Conservation (phyloP, 495 filamentous ascomycete genomes). For the Penicillium ucsense region DNA sequence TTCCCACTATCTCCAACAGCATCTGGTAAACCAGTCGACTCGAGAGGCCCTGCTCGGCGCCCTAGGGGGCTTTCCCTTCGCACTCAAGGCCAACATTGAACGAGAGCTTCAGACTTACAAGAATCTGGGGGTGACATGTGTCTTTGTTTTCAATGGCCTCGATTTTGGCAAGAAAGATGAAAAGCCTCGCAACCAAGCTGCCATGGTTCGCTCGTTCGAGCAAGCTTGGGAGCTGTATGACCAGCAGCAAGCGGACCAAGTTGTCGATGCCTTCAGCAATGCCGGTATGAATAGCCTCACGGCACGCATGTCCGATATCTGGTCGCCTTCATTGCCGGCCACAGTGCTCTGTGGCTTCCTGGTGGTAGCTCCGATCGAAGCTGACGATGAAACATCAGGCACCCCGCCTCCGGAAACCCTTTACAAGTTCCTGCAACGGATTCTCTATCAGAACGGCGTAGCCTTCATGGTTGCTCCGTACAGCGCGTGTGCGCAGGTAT, state of each 20-base stretch:
- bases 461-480: conserved; percentile 85
- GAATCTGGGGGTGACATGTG: conserved; percentile 49
- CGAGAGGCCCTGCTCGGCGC: conserved; percentile 84
- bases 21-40: conserved; percentile 55
- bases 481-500: conserved; percentile 79
- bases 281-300: conserved; percentile 49
- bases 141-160: conserved; percentile 88
- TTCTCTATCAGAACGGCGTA: conserved; percentile 57
- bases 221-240: conserved; percentile 84
- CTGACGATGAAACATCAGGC: conserved; percentile 31
- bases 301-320: neutral
- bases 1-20: conserved; percentile 69
- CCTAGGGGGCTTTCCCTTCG: conserved; percentile 80
- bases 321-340: neutral
- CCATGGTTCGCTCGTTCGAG: conserved; percentile 38
- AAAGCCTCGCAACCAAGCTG: conserved; percentile 38
- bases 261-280: conserved; percentile 72
- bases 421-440: conserved; percentile 64
- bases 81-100: conserved; percentile 58
- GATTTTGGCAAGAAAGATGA: conserved; percentile 62
- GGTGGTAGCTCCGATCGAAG: neutral
- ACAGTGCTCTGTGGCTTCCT: neutral
- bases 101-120: conserved; percentile 60
- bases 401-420: conserved; percentile 48
- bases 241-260: conserved; percentile 62